Base-by-base conservation (phyloP, 2,329 filamentous ascomycete genomes). In the Malbranchea zuffiana region DNA sequence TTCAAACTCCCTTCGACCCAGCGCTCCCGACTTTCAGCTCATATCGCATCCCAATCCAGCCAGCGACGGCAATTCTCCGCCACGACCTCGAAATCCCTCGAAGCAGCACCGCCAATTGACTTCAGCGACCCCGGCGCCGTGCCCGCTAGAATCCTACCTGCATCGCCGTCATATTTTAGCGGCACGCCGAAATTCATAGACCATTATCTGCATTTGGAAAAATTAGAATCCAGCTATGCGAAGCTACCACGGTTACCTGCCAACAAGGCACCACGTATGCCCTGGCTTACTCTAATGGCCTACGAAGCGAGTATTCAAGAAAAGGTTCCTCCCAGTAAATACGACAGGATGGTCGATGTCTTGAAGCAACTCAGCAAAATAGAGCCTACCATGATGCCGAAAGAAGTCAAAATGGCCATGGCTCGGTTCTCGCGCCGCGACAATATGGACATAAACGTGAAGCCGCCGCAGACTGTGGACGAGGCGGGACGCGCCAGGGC, bases 91-190 rank as follows among this genome's bases (percentile, higher is more conserved):
- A 51, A 53, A 40, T 40, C 44, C 24, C 55, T 56, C 47, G 34
- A 44, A 23, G 53, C 58, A 20, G 54, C 56, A 18, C 51, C 55
- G 11, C 49, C 56, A 37, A 55, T 61, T 37, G 45, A 65, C 41
- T 54, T 58, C 39, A 23, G 19, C 13, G 34, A 47, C 21, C 50
- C 51, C 42, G 41, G 15, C 28, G 46, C 61, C 18, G 46, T 51
- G 17, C 71, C 75, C 46, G 78, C 82, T 36, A 83, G 90, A 47
- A 68, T 92, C 15, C 67, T 95, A 23, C 90, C 90, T 13, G 71
- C 72, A 17, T 94, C 87, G 23, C 79, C 84, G 2, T 90, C 88
- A n/a, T 98, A 98, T 65, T 98, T 96, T 67, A 87, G 85, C 35
- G 80, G 80, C 35, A 80, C 80, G 43, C 82, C 87, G 1, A 69